Percentiles rank a stretch among this genome's conserved stretches.
These are phyloP conservation scores for Leishmania tropica DNA, from an alignment of 208 protist species.

Conservation along the genomic window DNA sequence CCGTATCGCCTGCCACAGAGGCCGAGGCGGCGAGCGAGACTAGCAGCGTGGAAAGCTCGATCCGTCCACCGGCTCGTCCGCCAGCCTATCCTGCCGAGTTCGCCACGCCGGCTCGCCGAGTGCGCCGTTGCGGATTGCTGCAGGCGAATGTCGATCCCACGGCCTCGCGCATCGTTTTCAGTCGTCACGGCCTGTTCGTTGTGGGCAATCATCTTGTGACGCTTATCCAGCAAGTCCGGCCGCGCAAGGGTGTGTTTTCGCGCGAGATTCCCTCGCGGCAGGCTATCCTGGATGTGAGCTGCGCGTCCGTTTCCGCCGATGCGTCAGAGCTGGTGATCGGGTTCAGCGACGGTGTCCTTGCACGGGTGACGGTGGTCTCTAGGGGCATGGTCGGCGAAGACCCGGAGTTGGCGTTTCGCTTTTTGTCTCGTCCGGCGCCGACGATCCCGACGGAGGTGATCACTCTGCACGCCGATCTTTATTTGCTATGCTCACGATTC, in stretches of 20 bases:
- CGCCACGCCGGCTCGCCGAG: background rate
- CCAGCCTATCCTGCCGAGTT: background rate
- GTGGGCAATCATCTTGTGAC: constrained; percentile 71
- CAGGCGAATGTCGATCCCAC: constrained; percentile 72
- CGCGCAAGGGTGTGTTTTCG: constrained; percentile 28
- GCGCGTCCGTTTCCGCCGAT: constrained; percentile 20
- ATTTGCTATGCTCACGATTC: constrained; percentile 63
- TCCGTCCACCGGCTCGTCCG: background rate
- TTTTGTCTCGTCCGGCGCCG: constrained; percentile 22
- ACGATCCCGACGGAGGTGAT: constrained; percentile 37
- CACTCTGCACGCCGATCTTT: constrained; percentile 23
- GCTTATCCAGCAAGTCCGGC: constrained; percentile 28
- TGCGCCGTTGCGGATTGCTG: constrained; percentile 30
- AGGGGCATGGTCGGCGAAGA: constrained; percentile 6
- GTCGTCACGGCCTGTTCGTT: constrained; percentile 57
- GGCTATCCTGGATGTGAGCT: constrained; percentile 19
- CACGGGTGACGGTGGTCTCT: constrained; percentile 15
- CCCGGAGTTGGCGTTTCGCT: constrained; percentile 30
- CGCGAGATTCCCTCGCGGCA: constrained; percentile 27
- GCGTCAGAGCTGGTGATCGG: constrained; percentile 28
- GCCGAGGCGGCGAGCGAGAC: background rate
- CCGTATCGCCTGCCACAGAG: background rate
- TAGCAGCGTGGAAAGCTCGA: background rate
- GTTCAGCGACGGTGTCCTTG: constrained; percentile 38
- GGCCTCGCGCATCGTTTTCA: constrained; percentile 43